Evolutionary conservation across 2,329 filamentous ascomycete species (phyloP), one percentile per base, ranked within the genome.

Genomic region (Davidsoniella eucalypti): DNA sequence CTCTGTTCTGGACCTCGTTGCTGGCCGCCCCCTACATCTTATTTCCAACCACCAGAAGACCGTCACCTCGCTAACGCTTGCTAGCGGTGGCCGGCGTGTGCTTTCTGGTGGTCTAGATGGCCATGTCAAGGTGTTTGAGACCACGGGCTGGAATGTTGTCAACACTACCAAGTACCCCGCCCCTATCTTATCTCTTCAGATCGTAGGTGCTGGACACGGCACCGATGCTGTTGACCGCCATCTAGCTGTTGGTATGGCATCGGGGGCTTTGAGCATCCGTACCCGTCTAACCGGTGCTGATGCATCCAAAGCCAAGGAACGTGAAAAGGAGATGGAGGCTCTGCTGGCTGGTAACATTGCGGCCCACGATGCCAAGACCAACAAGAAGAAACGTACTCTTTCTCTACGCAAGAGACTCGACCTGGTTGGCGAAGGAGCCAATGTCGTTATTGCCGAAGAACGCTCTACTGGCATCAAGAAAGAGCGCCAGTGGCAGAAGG

Each of bases 41-140:
- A 81, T 98, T 55, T 82, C 81, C 58, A 96, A 93, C 63, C 92
- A 98, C 65, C 92, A 98, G 62, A 98, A 96, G 76, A 94, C 92
- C 0, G 88, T 98, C 54, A 96, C 92, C 0, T 81, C 84, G 6
- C 73, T 98, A 50, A 81, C 82, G 47, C 69, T 93, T 33, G 88
- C 87, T 6, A 88, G 86, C 42, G 78, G 84, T 57, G 85, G 84
- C 44, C 78, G 78, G 47, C 78, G 92, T 47, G 73, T 98, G 51
- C 76, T 98, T 49, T 88, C 82, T 56, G 92, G 87, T 64, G 87
- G 82, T 17, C 72, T 98, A 43, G 92, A 98, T 63, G 93, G 92
- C 8, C 92, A 96, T 65, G 81, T 96, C 67, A 98, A 98, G 67
- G 79, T 98, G 38, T 96, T 94, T 59, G 90, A 96, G 66, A 95